Base-by-base conservation (phyloP, 768 basidiomycete genomes). In the Naematelia aurantialba region DNA sequence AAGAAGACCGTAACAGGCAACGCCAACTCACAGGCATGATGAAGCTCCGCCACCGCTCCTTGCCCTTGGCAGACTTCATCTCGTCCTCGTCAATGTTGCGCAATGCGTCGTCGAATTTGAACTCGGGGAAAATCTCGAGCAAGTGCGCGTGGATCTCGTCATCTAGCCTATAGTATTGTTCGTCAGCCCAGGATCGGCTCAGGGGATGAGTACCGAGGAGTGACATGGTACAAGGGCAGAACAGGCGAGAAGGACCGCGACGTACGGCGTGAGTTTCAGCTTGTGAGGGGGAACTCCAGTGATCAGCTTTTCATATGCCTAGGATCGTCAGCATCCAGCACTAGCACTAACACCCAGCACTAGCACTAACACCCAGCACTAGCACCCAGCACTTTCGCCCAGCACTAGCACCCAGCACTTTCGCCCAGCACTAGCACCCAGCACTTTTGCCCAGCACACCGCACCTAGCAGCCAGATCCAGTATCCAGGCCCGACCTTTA, bases 281-380 rank as follows among this genome's bases (percentile, higher is more conserved):
- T 85, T 83, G 57, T 81, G 82, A 46, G 93, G 92, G 17, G 81
- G 76, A 51, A 96, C 84, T 72, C 85, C 87, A 73, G 88, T 87
- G 53, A 97, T 79, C 45, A 99, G 82, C 74, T 91, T 92, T 88
- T 92, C 94, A 79, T 97, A 97, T 5, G 91, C 91, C 89, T 97
- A 66, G 12, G 14, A 31, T 14, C 29, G 48, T 46, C 22, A 56
- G 34, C 39, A 34, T 55, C 31, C 27, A 27, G 47, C 8, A n/a
- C n/a, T n/a, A n/a, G n/a, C n/a, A n/a, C n/a, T n/a, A n/a, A n/a
- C n/a, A n/a, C n/a, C n/a, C n/a, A n/a, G n/a, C n/a, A n/a, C n/a
- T n/a, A n/a, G n/a, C n/a, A n/a, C n/a, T n/a, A n/a, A n/a, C n/a
- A n/a, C n/a, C n/a, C n/a, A n/a, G n/a, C n/a, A n/a, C n/a, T n/a